Base-by-base conservation (phyloP, 805 yeast genomes). In the Candida ascalaphidarum region DNA sequence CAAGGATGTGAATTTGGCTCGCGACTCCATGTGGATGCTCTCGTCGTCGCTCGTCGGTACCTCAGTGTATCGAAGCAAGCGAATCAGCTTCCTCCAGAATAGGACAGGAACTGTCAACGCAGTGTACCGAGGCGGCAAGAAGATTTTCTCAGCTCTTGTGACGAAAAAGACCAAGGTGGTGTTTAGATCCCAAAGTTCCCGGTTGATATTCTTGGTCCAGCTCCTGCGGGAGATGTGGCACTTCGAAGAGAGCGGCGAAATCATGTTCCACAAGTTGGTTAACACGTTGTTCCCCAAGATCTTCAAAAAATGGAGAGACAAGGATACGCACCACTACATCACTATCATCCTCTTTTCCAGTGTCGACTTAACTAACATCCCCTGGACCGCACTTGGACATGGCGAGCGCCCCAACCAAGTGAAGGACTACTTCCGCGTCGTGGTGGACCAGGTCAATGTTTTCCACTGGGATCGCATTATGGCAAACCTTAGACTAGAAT, bases 181-280 rank as follows among this genome's bases (percentile, higher is more conserved):
- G 0, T 89, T 82, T 50, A 68, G 99, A 26, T 85, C 96, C 2
- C 96, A 89, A 44, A 79, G 95, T 22, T 94, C 96, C 2, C 73
- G 81, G 32, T 59, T 89, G 32, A 71, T 84, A 11, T 81, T 88
- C 27, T 63, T 92, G 36, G 76, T 92, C 28, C 98, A 92, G 48
- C 74, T 88, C 36, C 82, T 96, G 1, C 71, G 81, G 22, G 99
- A 92, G 46, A 92, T 92, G 96, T 92, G 96, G 94, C 85, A 86
- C 50, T 92, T 92, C 52, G 97, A 92, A 53, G 96, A 88, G 46
- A 81, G 81, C 39, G 98, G 98, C 2, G 96, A 89, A 46, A 81
- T 88, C 30, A 73, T 85, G 72, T 89, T 89, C 50, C 89, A 88
- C 50, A 84, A 86, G 52, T 73, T 92, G 41, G 85, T 92, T 25